Base-by-base conservation (phyloP, 2,329 filamentous ascomycete species). In the Ambrosiella cleistominuta region DNA sequence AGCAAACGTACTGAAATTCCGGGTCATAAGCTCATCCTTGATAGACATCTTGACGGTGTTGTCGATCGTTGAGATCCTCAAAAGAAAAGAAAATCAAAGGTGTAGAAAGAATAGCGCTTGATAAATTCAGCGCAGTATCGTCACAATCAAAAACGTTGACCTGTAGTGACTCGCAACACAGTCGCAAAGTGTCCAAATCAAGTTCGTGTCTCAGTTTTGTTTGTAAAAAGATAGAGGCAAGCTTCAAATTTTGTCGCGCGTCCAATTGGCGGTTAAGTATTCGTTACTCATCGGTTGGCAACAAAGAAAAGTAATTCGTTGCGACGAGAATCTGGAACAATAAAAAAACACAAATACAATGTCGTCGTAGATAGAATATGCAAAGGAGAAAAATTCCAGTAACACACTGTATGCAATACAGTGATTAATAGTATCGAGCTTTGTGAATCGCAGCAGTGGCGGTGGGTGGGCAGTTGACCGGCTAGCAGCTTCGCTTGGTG, bases 21-120 rank as follows among this genome's bases (percentile, higher is more conserved):
- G 76, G 61, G 82, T 83, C 68, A 77, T 77, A 68, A 86, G 84
- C 71, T 86, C 82, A 67, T 86, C 82, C 70, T 79, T 79, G 72
- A 86, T 75, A 69, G 81, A 78, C 82, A 85, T 85, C 63, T 82
- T 75, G 51, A 42, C 59, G 56, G 56, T 49, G n/a, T 19, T 39
- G 11, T 19, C 8, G 13, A 36, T 54, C 15, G n/a, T 54, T 35
- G 9, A 54, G 13, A 27, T 51, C 47, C 27, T 51, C 5, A 36
- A 47, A 35, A 7, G 27, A 19, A 36, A 45, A 19, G 17, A 40
- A 51, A 36, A 42, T 15, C 40, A 45, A 19, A 19, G 44, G 35
- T 27, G 42, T 39, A 7, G 19, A 27, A 11, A 51, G 6, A 11
- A 51, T 13, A 27, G 9, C 9, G n/a, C 19, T 38, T 40, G 27